A percentile compares a stretch with the other conserved stretches of the same genome.
These are phyloP conservation scores for Ophiostoma novo-ulmi DNA, from an alignment of 2,329 filamentous ascomycete genomes.

Conservation along the genomic window DNA sequence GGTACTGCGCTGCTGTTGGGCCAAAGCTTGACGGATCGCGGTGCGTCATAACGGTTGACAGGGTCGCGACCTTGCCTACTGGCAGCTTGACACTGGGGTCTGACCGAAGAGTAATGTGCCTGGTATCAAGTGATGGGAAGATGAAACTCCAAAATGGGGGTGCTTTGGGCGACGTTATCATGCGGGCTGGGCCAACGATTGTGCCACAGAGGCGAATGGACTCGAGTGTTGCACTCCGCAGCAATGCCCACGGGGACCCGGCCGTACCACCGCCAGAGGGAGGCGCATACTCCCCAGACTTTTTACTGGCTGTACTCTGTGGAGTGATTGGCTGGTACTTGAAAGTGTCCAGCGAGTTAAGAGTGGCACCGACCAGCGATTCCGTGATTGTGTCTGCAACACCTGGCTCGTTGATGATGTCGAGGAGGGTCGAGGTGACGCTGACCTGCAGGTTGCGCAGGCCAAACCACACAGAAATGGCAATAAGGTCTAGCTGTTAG, in stretches of 20 bases:
- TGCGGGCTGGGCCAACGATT: slow-evolving; percentile 15
- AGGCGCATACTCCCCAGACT: background rate
- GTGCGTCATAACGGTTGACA: background rate
- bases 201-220: slow-evolving; percentile 22
- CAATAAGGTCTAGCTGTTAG: slow-evolving; percentile 13
- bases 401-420: slow-evolving; percentile 23
- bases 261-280: slow-evolving; percentile 13
- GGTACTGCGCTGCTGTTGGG: background rate
- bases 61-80: background rate
- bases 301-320: background rate
- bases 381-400: slow-evolving; percentile 18
- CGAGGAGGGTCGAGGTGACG: slow-evolving; percentile 21
- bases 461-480: slow-evolving; percentile 22
- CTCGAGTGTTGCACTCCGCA: slow-evolving; percentile 20
- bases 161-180: background rate
- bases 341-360: background rate
- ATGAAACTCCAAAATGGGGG: background rate
- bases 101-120: background rate
- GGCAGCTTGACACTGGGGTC: background rate
- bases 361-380: slow-evolving; percentile 6
- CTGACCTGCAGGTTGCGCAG: slow-evolving; percentile 24
- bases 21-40: background rate
- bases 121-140: background rate
- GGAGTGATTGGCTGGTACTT: background rate
- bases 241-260: slow-evolving; percentile 20